Conservation (phyloP, 164 flowering plant species). For the Macadamia integrifolia region DNA sequence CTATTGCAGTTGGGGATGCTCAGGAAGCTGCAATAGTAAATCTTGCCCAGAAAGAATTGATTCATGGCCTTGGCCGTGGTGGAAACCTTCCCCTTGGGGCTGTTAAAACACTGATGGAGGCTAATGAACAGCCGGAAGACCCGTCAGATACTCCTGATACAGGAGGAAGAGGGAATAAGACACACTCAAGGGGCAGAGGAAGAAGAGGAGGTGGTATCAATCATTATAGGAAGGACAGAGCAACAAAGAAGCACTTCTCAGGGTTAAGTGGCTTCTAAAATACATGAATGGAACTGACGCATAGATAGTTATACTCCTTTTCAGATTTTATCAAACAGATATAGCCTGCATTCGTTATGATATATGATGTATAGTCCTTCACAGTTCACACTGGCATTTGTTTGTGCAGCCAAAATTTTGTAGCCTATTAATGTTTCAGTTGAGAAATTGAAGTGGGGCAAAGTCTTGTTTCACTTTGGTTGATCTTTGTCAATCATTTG, state of each 20-base stretch:
- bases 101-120: conserved; percentile 37
- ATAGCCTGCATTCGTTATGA: not conserved
- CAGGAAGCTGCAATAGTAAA: conserved; percentile 60
- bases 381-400: not conserved
- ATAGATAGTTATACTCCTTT: not conserved
- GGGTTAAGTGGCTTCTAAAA: conserved; percentile 44
- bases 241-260: conserved; percentile 67
- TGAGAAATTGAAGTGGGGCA: not conserved
- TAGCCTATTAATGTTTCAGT: not conserved
- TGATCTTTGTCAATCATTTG: conserved; percentile 44
- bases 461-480: too few species aligned
- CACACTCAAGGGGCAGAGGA: conserved; percentile 33
- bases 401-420: conserved; percentile 1
- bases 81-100: conserved; percentile 84
- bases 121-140: conserved; percentile 24
- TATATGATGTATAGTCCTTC: not conserved
- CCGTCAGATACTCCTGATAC: conserved; percentile 28
- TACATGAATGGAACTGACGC: not conserved
- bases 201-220: conserved; percentile 44
- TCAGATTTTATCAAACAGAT: not conserved
- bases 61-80: conserved; percentile 92
- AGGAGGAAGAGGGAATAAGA: conserved; percentile 12
- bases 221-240: conserved; percentile 58
- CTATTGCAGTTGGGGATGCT: conserved; percentile 62
- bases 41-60: conserved; percentile 56